These are phyloP conservation scores for Karstenula rhodostoma DNA, from an alignment of 2,329 filamentous ascomycete species.

Conservation along the genomic window DNA sequence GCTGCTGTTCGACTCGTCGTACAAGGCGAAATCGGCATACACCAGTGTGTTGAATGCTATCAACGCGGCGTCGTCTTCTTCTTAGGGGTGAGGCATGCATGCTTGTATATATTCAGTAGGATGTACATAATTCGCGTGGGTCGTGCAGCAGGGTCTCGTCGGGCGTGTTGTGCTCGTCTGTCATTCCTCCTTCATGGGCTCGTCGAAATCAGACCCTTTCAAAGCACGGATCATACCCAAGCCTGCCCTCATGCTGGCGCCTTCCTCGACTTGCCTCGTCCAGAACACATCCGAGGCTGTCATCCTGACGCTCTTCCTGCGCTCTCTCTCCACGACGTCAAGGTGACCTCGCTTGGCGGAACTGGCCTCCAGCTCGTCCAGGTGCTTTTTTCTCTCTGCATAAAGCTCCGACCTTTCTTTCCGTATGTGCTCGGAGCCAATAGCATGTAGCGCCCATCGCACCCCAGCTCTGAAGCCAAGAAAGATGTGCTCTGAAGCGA, in stretches of 20 bases:
- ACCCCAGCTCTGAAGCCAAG: constrained; percentile 39
- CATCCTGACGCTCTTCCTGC: constrained; percentile 43
- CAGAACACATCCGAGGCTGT: constrained; percentile 42
- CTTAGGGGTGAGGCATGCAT: not conserved
- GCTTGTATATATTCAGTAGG: constrained; percentile 6
- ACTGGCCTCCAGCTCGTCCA: constrained; percentile 38
- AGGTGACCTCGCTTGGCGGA: constrained; percentile 26
- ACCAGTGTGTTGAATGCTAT: constrained; percentile 41
- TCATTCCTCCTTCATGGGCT: constrained; percentile 3
- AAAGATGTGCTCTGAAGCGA: constrained; percentile 45
- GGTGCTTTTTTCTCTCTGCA: constrained; percentile 34
- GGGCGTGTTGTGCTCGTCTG: not conserved
- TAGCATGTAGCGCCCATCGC: constrained; percentile 32
- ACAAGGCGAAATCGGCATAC: constrained; percentile 54
- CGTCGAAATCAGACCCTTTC: constrained; percentile 21
- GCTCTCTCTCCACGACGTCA: constrained; percentile 33
- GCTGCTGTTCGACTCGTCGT: constrained; percentile 55
- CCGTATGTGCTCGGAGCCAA: constrained; percentile 42
- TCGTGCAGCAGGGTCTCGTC: not conserved
- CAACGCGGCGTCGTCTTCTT: not conserved
- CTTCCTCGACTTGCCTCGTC: constrained; percentile 39
- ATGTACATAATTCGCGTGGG: constrained; percentile 5
- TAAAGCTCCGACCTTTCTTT: constrained; percentile 38
- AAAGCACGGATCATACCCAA: constrained; percentile 37
- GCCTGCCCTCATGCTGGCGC: constrained; percentile 32